A percentile compares a stretch with the other conserved stretches of the same genome.
Conservation (phyloP, 805 yeast species). For the Cyberlindnera xishuangbannaensis region DNA sequence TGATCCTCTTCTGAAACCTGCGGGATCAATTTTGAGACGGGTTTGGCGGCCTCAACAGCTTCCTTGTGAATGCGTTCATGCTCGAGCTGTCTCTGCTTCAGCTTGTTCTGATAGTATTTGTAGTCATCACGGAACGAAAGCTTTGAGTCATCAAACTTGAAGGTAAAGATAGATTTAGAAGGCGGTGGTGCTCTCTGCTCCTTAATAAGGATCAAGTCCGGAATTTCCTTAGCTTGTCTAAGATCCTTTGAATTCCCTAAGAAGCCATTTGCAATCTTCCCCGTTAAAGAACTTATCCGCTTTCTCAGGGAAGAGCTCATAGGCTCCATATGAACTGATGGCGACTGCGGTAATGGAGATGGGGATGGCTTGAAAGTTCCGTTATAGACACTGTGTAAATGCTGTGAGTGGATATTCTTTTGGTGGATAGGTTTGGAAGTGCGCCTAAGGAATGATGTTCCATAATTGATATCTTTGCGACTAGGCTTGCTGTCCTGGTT, state of each 20-base stretch:
- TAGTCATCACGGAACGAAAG: slow-evolving; percentile 31
- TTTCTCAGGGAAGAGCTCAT: slow-evolving; percentile 1
- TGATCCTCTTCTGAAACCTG: slow-evolving; percentile 21
- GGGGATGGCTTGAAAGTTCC: slow-evolving; percentile 33
- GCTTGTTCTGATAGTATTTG: slow-evolving; percentile 37
- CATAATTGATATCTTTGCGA: too few relatives aligned
- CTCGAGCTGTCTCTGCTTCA: slow-evolving; percentile 35
- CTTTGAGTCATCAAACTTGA: slow-evolving; percentile 25
- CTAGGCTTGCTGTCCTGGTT: too few relatives aligned
- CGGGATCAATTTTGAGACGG: slow-evolving; percentile 23
- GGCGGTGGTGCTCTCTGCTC: slow-evolving; percentile 19
- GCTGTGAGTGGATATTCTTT: slow-evolving; percentile 16
- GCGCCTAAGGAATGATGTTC: slow-evolving; percentile 27
- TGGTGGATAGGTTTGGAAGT: not conserved
- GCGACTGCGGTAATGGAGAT: slow-evolving; percentile 4
- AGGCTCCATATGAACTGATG: slow-evolving; percentile 1
- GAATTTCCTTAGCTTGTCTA: slow-evolving; percentile 1
- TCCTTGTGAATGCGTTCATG: slow-evolving; percentile 32
- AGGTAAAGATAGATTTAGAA: slow-evolving; percentile 14
- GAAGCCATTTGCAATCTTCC: slow-evolving; percentile 3
- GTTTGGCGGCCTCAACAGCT: slow-evolving; percentile 28
- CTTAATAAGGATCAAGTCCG: slow-evolving; percentile 15
- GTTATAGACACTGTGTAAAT: slow-evolving; percentile 28
- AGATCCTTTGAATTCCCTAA: slow-evolving; percentile 1
- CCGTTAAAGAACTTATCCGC: slow-evolving; percentile 8